Evolutionary conservation across 2,329 filamentous ascomycete species (phyloP).

Genomic region (Tolypocladium tundrense): DNA sequence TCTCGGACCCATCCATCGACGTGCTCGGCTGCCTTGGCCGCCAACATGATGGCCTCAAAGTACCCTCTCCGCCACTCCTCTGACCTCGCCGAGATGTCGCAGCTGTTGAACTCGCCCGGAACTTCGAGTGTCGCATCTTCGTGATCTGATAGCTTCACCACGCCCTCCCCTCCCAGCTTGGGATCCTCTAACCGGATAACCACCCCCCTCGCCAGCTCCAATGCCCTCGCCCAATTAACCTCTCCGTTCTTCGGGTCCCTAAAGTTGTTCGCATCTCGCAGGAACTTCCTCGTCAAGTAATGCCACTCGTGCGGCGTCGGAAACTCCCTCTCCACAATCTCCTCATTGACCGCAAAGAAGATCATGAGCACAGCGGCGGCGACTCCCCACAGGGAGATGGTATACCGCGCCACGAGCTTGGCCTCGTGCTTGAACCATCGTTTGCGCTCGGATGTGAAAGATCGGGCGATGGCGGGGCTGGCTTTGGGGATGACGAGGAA

Average conservation of each 20-base stretch:
- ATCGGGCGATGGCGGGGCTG: constrained; percentile 50
- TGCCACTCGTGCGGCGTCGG: constrained; percentile 80
- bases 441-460: constrained; percentile 70
- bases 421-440: constrained; percentile 62
- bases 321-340: constrained; percentile 62
- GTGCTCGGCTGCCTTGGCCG: constrained; percentile 67
- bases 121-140: constrained; percentile 62
- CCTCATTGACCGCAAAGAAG: constrained; percentile 58
- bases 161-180: constrained; percentile 54
- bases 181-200: constrained; percentile 61
- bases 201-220: constrained; percentile 47
- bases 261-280: constrained; percentile 54
- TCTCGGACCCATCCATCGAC: constrained; percentile 72
- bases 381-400: constrained; percentile 53
- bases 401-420: constrained; percentile 58
- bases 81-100: constrained; percentile 64
- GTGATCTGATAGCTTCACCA: constrained; percentile 44
- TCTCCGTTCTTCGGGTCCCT: constrained; percentile 41
- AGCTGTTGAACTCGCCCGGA: constrained; percentile 49
- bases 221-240: constrained; percentile 59
- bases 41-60: constrained; percentile 69
- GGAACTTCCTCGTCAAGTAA: constrained; percentile 56
- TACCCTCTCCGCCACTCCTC: constrained; percentile 84
- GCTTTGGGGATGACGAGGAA: constrained; percentile 39
- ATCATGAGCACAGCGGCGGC: constrained; percentile 49